These are phyloP conservation scores for Waltergamsia citrina DNA, from an alignment of 2,329 filamentous ascomycete genomes.

Conservation along the genomic window DNA sequence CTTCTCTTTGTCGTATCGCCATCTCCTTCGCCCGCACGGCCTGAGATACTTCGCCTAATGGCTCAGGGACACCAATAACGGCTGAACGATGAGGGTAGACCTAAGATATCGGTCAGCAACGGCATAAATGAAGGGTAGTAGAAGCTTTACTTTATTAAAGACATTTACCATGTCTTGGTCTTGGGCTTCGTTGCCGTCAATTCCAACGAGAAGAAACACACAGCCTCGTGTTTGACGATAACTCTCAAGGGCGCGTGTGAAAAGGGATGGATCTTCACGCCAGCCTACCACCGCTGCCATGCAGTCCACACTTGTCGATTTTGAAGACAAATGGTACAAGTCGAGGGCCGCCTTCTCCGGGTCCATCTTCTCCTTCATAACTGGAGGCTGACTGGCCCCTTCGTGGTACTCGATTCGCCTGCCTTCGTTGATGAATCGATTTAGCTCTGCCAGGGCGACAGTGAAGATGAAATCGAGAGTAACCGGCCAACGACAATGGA, in stretches of 20 bases:
- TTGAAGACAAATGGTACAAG: background rate
- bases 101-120: constrained; percentile 3
- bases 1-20: constrained; percentile 6
- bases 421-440: constrained; percentile 12
- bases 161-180: constrained; percentile 14
- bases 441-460: constrained; percentile 11
- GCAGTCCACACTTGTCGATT: constrained; percentile 7
- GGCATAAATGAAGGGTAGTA: no score
- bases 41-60: constrained; percentile 12
- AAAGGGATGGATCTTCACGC: constrained; percentile 13
- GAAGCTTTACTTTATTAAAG: constrained; percentile 10
- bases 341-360: constrained; percentile 4
- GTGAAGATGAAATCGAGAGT: constrained; percentile 12
- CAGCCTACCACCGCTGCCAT: constrained; percentile 15
- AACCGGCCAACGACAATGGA: constrained; percentile 12
- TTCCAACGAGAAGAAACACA: constrained; percentile 12
- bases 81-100: constrained; percentile 10
- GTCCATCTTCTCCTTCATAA: constrained; percentile 7
- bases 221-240: constrained; percentile 9
- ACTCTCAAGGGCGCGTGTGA: constrained; percentile 12
- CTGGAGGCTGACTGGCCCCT: constrained; percentile 3
- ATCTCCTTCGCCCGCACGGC: constrained; percentile 8
- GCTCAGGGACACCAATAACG: constrained; percentile 11
- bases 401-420: constrained; percentile 9
- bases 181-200: constrained; percentile 12